Conservation (phyloP, 768 basidiomycete genomes). For the Sporobolomyces pararoseus region DNA sequence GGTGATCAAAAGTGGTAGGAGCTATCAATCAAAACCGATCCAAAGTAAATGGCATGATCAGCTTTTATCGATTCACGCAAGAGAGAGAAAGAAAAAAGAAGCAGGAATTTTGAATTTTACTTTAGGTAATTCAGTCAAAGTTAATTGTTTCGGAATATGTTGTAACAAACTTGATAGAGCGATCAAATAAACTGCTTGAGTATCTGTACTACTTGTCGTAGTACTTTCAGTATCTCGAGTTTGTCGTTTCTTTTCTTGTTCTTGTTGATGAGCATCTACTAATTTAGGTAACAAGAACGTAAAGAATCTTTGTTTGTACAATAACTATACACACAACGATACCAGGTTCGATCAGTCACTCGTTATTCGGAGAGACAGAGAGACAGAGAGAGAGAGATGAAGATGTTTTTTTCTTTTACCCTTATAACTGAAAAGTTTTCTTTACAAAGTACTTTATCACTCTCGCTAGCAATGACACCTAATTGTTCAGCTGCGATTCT, state of each 20-base stretch:
- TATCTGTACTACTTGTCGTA: neutral
- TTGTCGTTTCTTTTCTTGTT: slow-evolving; percentile 6
- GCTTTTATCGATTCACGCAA: no score
- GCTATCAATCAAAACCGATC: slow-evolving; percentile 53
- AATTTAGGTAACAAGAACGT: slow-evolving; percentile 68
- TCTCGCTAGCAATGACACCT: slow-evolving; percentile 60
- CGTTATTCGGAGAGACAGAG: neutral
- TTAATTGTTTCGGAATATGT: slow-evolving; percentile 70
- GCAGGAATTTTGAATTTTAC: no score
- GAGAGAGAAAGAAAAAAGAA: neutral
- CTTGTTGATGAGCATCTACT: slow-evolving; percentile 62
- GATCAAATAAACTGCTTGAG: slow-evolving; percentile 64
- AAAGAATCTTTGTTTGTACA: slow-evolving; percentile 58
- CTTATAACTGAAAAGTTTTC: slow-evolving; percentile 71
- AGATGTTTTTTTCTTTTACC: no score
- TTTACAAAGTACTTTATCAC: slow-evolving; percentile 68
- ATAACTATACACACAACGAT: slow-evolving; percentile 44
- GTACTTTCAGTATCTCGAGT: neutral
- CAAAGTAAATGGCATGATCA: slow-evolving; percentile 3
- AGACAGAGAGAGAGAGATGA: neutral
- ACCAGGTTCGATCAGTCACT: neutral
- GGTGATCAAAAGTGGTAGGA: slow-evolving; percentile 81
- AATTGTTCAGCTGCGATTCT: slow-evolving; percentile 73
- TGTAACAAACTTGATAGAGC: slow-evolving; percentile 77
- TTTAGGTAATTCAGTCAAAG: slow-evolving; percentile 63